A percentile compares a stretch with the other conserved stretches of the same genome.
Evolutionary conservation across 2,329 filamentous ascomycete species (phyloP).

Genomic region (Sporothrix protearum): DNA sequence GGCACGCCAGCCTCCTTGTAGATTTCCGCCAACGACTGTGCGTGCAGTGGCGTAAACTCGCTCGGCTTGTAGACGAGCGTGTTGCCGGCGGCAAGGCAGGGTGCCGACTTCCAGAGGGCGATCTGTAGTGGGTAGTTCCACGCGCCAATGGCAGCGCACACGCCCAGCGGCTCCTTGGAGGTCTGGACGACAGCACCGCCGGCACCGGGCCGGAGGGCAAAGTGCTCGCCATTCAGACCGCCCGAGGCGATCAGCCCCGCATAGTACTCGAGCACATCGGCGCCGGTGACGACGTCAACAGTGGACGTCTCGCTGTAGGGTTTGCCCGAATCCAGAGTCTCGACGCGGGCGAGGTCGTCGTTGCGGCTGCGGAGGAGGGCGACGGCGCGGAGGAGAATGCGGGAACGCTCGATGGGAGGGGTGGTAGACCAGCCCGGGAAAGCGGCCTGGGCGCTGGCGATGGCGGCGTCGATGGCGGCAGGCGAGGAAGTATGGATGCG

Average conservation of each 20-base stretch:
- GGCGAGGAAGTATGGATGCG: conserved; percentile 67
- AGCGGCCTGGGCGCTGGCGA: conserved; percentile 65
- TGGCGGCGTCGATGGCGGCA: conserved; percentile 61
- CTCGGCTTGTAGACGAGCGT: conserved; percentile 44
- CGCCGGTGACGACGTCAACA: conserved; percentile 63
- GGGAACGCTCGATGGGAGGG: conserved; percentile 68
- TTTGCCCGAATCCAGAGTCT: conserved; percentile 85
- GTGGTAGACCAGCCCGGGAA: conserved; percentile 75
- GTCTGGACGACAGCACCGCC: conserved; percentile 45
- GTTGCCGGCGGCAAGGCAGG: conserved; percentile 45
- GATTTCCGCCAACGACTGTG: conserved; percentile 38
- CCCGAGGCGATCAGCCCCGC: conserved; percentile 36
- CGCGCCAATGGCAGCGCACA: conserved; percentile 37
- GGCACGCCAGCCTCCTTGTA: conserved; percentile 44
- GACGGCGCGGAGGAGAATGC: conserved; percentile 74
- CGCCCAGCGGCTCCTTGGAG: conserved; percentile 37
- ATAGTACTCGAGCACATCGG: conserved; percentile 41
- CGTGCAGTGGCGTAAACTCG: conserved; percentile 42
- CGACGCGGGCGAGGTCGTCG: conserved; percentile 71
- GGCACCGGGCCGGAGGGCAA: conserved; percentile 39
- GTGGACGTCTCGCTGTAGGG: conserved; percentile 78
- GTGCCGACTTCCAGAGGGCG: conserved; percentile 41
- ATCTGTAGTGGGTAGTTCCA: conserved; percentile 43
- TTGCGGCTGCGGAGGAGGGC: conserved; percentile 70
- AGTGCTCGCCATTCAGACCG: conserved; percentile 36